Conservation (phyloP, 345 rosid genomes). For the Arabidopsis suecica region DNA sequence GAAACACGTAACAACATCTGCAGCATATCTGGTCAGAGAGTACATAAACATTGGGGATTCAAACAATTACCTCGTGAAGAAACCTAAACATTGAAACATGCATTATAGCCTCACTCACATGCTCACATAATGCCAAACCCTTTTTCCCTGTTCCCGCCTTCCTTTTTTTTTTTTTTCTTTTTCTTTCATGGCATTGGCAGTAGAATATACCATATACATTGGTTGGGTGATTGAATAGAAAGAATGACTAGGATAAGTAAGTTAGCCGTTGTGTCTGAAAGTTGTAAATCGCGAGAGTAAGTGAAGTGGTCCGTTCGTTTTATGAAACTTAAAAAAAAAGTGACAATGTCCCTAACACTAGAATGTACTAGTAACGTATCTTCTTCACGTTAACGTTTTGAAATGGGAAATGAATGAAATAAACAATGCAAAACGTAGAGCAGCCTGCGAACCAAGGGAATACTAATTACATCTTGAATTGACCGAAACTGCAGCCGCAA, state of each 20-base stretch:
- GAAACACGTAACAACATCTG: conserved; percentile 29
- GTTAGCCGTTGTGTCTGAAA: conserved; percentile 34
- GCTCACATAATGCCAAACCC: conserved; percentile 35
- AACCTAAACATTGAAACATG: conserved; percentile 32
- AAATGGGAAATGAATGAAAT: not conserved
- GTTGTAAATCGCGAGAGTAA: conserved; percentile 41
- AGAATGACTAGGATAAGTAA: conserved; percentile 32
- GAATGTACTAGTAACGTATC: not conserved
- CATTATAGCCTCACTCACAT: conserved; percentile 34
- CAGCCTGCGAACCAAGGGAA: no score
- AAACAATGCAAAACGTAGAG: not conserved
- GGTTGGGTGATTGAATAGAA: not conserved
- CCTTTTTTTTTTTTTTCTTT: not conserved
- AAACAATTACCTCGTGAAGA: conserved; percentile 24
- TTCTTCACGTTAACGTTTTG: conserved; percentile 17
- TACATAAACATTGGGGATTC: conserved; percentile 7
- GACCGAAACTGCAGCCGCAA: not conserved
- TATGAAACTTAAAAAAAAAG: conserved; percentile 27
- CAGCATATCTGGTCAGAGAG: conserved; percentile 27
- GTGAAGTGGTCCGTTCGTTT: not conserved
- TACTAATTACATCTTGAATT: no score
- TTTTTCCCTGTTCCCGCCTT: not conserved
- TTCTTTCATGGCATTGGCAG: no score
- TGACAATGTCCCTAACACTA: conserved; percentile 16
- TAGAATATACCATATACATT: not conserved